Percentiles rank a stretch among this genome's conserved stretches.
Conservation (phyloP, 768 basidiomycete genomes). For the Boletus tomentosulus region DNA sequence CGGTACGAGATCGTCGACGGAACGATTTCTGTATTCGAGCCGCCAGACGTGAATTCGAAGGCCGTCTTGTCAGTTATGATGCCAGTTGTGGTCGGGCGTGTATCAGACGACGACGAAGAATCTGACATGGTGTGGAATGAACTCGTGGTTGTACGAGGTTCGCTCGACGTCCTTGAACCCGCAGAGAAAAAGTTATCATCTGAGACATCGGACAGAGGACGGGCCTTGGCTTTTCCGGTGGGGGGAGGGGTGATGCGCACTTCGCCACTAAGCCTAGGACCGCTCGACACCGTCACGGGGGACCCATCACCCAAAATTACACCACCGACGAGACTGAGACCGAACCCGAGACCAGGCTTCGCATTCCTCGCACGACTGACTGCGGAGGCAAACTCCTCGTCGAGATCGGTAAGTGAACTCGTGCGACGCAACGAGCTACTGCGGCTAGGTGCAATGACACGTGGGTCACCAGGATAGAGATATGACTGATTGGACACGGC, state of each 20-base stretch:
- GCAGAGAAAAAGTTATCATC: constrained; percentile 48
- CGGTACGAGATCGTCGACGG: constrained; percentile 51
- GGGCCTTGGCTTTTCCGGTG: constrained; percentile 30
- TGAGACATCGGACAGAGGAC: constrained; percentile 31
- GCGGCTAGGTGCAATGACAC: constrained; percentile 67
- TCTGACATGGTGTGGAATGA: constrained; percentile 36
- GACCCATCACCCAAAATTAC: too few relatives aligned
- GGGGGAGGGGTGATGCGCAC: constrained; percentile 46
- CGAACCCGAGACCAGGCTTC: constrained; percentile 41
- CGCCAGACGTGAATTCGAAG: constrained; percentile 35
- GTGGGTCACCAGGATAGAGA: constrained; percentile 64
- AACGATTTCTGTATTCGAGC: constrained; percentile 41
- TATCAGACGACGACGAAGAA: constrained; percentile 32
- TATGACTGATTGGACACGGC: constrained; percentile 63
- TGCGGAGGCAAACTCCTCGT: constrained; percentile 49
- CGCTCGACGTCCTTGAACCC: constrained; percentile 32
- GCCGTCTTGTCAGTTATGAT: constrained; percentile 38
- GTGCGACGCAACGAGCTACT: constrained; percentile 58
- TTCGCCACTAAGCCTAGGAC: constrained; percentile 42
- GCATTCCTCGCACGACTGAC: constrained; percentile 39
- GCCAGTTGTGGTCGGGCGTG: constrained; percentile 27
- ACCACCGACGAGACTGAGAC: constrained; percentile 47
- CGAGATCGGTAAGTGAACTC: constrained; percentile 78
- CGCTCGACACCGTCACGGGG: constrained; percentile 69
- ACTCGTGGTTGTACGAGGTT: constrained; percentile 23